These are phyloP conservation scores for Cystobasidium slooffiae DNA, from an alignment of 1,284 basidiomycete genomes.

Conservation along the genomic window DNA sequence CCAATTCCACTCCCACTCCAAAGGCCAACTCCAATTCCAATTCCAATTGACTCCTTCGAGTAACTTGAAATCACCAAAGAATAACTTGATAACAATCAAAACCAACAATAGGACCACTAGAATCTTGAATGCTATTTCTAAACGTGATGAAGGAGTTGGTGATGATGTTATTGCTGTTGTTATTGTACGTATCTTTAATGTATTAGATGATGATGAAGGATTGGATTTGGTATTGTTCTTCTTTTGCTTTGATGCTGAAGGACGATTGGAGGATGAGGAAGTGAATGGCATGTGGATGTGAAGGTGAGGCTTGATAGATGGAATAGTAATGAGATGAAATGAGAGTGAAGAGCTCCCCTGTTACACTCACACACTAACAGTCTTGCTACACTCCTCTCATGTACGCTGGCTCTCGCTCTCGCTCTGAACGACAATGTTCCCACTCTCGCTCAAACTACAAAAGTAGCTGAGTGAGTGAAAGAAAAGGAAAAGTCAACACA, in stretches of 20 bases:
- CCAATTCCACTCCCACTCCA: neutral
- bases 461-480: no score
- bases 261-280: no score
- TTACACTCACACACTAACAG: no score
- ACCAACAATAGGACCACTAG: neutral
- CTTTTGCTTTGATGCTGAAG: neutral
- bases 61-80: neutral
- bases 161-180: constrained; percentile 1
- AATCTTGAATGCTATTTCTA: neutral
- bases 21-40: neutral
- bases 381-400: no score
- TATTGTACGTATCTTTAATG: constrained; percentile 1
- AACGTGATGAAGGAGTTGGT: neutral
- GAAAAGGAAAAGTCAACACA: no score
- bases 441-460: no score
- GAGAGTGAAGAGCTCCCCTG: neutral
- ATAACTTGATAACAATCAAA: neutral
- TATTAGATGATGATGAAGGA: neutral
- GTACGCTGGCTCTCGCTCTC: no score
- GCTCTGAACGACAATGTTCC: no score
- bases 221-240: neutral
- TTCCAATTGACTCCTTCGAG: neutral
- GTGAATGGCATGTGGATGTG: neutral
- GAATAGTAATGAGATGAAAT: neutral
- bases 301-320: neutral